Evolutionary conservation across 2,329 filamentous ascomycete genomes (phyloP), one percentile per base, ranked within the genome.

Genomic region (Mycosphaerelloides madeirae): DNA sequence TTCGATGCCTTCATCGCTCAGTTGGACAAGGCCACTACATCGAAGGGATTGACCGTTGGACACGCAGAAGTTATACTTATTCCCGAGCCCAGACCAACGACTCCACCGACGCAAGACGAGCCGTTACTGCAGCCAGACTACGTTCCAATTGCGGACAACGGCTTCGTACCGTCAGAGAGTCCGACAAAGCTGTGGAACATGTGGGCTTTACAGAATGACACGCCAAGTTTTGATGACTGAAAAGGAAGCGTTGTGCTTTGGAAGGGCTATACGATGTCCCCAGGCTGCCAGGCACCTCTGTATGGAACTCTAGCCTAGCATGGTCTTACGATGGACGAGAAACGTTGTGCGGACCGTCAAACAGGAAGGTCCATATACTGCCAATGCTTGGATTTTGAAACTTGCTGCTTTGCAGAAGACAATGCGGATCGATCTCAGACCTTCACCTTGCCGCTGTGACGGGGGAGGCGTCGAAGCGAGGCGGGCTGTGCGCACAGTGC

Each of bases 141-240:
- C 29, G 14, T n/a, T 41, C 31, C 14, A 16, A 22, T 4, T 16
- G 44, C 52, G 12, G 46, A 47, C 18, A 38, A 43, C 3, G 50
- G 44, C 4, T 58, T 61, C 46, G 34, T 46, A 6, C 38, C 49
- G 18, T 49, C 49, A 1, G 63, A 64, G 36, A 58, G 53, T 22
- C 63, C 63, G n/a, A 65, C 61, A 0, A 65, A 65, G 52, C 49
- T 65, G 6, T 66, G 60, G 56, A 54, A 52, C 22, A 59, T 60
- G 54, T 65, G 62, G 63, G 55, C 57, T 13, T 42, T 58, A 46
- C 51, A 56, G 40, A 50, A 61, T 29, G 55, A 63, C 41, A 38
- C 56, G 15, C 48, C 45, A 11, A 41, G n/a, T 29, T 29, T 42
- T 11, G 37, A 52, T 16, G 25, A 31, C 19, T 45, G 20, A 45